Conservation (phyloP, 345 rosid species). For the Fremontodendron californicum region DNA sequence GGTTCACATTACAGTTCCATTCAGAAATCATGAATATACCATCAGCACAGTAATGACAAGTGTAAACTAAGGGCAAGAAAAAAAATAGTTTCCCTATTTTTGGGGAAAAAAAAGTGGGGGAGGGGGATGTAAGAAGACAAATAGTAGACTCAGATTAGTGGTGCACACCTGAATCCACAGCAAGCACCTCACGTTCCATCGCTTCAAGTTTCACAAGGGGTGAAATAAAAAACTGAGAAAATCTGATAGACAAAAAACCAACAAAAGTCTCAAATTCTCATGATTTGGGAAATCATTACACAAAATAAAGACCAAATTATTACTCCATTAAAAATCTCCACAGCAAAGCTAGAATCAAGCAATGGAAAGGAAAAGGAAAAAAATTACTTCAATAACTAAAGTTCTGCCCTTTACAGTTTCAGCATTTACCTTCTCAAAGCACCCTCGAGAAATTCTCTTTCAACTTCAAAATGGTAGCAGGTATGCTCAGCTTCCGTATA, state of each 20-base stretch:
- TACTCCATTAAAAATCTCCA: not conserved
- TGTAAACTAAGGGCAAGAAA: not conserved
- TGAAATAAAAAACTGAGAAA: slow-evolving; percentile 97
- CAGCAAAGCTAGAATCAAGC: not conserved
- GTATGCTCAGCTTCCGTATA: slow-evolving; percentile 94
- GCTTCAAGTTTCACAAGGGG: slow-evolving; percentile 92
- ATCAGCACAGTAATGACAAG: not conserved
- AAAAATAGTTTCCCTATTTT: not conserved
- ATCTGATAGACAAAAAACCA: slow-evolving; percentile 47
- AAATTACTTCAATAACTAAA: not conserved
- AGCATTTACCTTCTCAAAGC: slow-evolving; percentile 73
- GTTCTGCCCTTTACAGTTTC: slow-evolving; percentile 1
- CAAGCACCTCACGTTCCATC: slow-evolving; percentile 95
- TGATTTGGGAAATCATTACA: not conserved
- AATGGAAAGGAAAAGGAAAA: slow-evolving; percentile 2
- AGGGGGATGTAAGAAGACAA: not conserved
- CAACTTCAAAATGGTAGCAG: slow-evolving; percentile 97
- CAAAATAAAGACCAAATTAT: not conserved
- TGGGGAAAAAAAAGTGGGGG: not conserved
- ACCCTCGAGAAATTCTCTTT: slow-evolving; percentile 77
- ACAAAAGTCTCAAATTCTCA: slow-evolving; percentile 14
- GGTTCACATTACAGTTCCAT: slow-evolving; percentile 13
- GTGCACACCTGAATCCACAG: slow-evolving; percentile 86
- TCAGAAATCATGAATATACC: slow-evolving; percentile 18
- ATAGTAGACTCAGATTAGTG: slow-evolving; percentile 11